phyloP scores from a whole-genome alignment of 495 filamentous ascomycete genomes.

The Alectoria sarmentosa region DNA sequence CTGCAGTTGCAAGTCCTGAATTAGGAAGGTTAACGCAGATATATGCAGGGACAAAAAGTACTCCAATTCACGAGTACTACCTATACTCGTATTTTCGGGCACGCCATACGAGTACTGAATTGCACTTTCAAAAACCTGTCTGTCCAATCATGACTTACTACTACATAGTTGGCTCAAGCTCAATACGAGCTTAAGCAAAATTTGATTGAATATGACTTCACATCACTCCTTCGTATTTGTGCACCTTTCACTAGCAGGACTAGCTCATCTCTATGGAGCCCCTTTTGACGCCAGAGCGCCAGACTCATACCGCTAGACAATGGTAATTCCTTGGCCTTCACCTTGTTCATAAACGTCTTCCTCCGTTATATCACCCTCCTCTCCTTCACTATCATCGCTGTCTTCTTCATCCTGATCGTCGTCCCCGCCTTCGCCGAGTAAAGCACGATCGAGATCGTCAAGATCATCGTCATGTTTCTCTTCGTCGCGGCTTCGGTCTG shows the following conservation, averaged over 20 bases:
- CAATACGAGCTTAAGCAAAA: background rate
- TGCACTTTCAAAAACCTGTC: too few species aligned
- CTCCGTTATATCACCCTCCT: constrained; percentile 39
- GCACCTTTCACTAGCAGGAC: background rate
- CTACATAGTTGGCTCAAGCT: too few species aligned
- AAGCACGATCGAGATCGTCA: constrained; percentile 47
- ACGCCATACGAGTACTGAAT: too few species aligned
- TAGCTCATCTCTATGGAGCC: background rate
- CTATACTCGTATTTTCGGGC: too few species aligned
- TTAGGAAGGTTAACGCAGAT: constrained; percentile 3
- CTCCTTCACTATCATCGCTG: constrained; percentile 33
- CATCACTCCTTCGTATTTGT: background rate
- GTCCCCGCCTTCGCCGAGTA: constrained; percentile 43
- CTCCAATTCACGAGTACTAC: background rate
- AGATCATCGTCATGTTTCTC: constrained; percentile 44
- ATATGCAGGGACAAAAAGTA: background rate
- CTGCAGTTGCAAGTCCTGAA: background rate
- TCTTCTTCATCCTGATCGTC: constrained; percentile 39
- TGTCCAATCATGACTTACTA: too few species aligned
- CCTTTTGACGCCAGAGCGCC: constrained; percentile 10
- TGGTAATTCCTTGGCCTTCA: background rate
- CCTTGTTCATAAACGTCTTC: constrained; percentile 27
- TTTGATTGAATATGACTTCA: background rate
- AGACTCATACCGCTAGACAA: constrained; percentile 8
- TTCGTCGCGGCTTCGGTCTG: constrained; percentile 28